Conservation (phyloP, 208 protist genomes). For the Zelonia costaricensis region DNA sequence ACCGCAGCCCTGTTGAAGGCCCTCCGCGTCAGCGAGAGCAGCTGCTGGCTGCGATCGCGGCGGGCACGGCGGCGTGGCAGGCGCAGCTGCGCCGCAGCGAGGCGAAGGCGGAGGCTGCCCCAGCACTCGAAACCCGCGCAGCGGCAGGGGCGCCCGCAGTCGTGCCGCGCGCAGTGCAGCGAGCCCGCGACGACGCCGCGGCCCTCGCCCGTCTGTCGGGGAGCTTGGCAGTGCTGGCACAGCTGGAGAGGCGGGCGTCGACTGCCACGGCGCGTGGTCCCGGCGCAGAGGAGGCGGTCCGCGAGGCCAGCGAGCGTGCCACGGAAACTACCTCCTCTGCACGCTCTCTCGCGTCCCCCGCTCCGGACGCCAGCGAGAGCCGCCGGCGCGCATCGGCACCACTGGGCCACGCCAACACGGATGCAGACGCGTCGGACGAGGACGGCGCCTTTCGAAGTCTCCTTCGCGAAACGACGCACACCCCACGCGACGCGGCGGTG, state of each 20-base stretch:
- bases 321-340: too few relatives aligned
- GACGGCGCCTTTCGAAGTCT: constrained; percentile 20
- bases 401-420: too few relatives aligned
- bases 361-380: too few relatives aligned
- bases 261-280: too few relatives aligned
- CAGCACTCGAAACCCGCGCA: neutral
- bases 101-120: neutral
- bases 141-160: neutral
- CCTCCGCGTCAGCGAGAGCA: too few relatives aligned
- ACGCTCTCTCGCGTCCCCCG: too few relatives aligned
- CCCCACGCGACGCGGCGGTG: constrained; percentile 31
- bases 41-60: constrained; percentile 1
- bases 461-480: constrained; percentile 29
- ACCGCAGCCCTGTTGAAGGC: neutral
- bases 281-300: too few relatives aligned
- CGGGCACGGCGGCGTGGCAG: constrained; percentile 2
- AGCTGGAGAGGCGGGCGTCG: neutral
- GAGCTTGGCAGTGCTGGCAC: constrained; percentile 9
- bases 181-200: constrained; percentile 9
- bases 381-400: too few relatives aligned
- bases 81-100: neutral
- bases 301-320: too few relatives aligned
- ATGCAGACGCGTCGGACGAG: neutral
- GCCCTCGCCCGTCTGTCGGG: constrained; percentile 8
- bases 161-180: constrained; percentile 8